These are phyloP conservation scores for Rhizoclosmatium globosum DNA, from an alignment of 192 early-diverging fungal species.

Conservation along the genomic window DNA sequence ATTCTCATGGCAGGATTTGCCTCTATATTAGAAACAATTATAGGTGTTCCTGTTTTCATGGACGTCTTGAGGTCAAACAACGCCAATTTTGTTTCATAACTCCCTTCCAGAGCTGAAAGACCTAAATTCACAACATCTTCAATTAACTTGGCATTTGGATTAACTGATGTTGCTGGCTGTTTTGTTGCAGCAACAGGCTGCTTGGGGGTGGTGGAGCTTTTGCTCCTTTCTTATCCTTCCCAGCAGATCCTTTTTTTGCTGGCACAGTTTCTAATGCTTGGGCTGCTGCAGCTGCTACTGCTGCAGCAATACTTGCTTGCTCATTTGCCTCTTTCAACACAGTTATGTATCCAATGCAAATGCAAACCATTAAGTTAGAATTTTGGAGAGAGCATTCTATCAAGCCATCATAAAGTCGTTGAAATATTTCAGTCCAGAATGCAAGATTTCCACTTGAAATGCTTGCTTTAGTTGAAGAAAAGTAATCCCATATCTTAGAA, in stretches of 20 bases:
- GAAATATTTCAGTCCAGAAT: conserved; percentile 41
- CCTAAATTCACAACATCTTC: conserved; percentile 28
- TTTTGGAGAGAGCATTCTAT: conserved; percentile 2
- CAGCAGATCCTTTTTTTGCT: background rate
- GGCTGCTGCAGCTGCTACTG: conserved; percentile 10
- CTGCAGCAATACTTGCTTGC: conserved; percentile 4
- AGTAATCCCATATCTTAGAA: conserved; percentile 28
- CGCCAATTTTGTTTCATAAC: conserved; percentile 26
- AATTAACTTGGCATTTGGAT: background rate
- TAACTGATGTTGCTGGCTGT: background rate
- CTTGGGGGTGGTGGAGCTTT: background rate
- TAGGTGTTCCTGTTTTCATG: background rate
- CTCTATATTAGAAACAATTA: background rate
- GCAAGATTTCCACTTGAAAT: background rate
- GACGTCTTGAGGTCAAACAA: conserved; percentile 30
- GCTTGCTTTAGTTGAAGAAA: background rate
- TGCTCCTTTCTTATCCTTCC: conserved; percentile 2
- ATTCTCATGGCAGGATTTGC: conserved; percentile 27
- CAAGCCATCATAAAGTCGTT: conserved; percentile 28
- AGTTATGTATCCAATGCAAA: conserved; percentile 32
- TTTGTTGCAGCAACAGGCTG: conserved; percentile 1
- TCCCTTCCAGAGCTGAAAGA: background rate
- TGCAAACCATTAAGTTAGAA: conserved; percentile 27
- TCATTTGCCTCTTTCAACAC: conserved; percentile 25
- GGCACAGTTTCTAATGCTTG: background rate